These are phyloP conservation scores for Talaromyces albobiverticillius DNA, from an alignment of 2,329 filamentous ascomycete species.

Conservation along the genomic window DNA sequence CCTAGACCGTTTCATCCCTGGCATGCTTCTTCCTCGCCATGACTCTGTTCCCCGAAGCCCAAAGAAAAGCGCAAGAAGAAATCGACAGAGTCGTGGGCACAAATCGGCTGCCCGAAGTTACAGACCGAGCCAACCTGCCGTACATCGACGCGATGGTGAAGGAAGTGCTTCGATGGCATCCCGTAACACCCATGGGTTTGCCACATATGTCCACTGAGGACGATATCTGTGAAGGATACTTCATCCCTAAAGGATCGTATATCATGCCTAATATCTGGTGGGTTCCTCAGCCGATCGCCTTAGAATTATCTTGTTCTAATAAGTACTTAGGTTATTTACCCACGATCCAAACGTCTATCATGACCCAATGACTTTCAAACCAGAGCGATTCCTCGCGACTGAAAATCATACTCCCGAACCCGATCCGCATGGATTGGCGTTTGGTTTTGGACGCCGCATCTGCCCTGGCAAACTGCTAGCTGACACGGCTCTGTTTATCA, in stretches of 20 bases:
- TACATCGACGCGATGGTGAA: conserved; percentile 30
- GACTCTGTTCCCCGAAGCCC: conserved; percentile 49
- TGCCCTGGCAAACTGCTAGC: conserved; percentile 44
- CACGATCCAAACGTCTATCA: conserved; percentile 38
- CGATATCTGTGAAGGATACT: conserved; percentile 20
- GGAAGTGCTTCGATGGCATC: conserved; percentile 28
- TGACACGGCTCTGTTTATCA: conserved; percentile 41
- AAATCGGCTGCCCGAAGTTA: conserved; percentile 29
- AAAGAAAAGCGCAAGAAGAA: conserved; percentile 49
- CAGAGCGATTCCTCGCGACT: conserved; percentile 40
- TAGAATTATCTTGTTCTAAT: not conserved
- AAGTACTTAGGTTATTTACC: conserved; percentile 33
- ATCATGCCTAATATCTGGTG: conserved; percentile 33
- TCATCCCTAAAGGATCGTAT: conserved; percentile 30
- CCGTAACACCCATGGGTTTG: conserved; percentile 23
- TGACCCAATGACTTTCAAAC: conserved; percentile 40
- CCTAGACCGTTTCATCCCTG: conserved; percentile 42
- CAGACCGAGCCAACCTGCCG: conserved; percentile 32
- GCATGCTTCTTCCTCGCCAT: conserved; percentile 52
- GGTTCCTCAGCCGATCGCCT: not conserved
- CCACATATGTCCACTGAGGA: conserved; percentile 23
- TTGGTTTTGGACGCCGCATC: conserved; percentile 43
- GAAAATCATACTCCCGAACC: conserved; percentile 31
- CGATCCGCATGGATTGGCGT: conserved; percentile 31
- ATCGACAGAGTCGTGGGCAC: conserved; percentile 30